Base-by-base conservation (phyloP, 768 basidiomycete genomes). In the Tulasnella sp. region DNA sequence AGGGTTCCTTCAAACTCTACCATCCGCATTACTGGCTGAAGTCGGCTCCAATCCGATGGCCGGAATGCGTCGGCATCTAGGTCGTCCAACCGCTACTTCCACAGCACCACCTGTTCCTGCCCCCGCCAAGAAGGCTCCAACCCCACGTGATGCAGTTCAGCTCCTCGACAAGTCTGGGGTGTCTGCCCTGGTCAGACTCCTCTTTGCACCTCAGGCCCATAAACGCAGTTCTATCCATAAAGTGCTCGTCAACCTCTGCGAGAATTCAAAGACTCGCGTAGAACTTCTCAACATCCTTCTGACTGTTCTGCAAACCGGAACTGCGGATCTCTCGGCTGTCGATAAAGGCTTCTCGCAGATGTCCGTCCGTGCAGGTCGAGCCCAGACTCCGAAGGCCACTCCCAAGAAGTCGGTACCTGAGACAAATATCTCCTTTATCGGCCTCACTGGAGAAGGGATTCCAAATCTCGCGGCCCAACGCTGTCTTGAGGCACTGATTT, bases 191-290 rank as follows among this genome's bases (percentile, higher is more conserved):
- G 90, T 98, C 54, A 90, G 96, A 72, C 88, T 99, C 9, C 87
- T 99, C 29, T 99, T 99, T 87, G 97, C 95, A 87, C 97, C 97
- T 4, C 94, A 97, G 79, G 91, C 95, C 29, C 85, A 94, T 77
- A 90, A 90, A 84, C 96, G 94, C 84, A 91, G 88, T 70, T 83
- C 93, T 31, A 86, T 99, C 15, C 93, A 94, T 82, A 93, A 91
- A 81, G 91, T 97, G 1, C 89, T 99, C 42, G 91, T 94, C 78
- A 97, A 99, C 81, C 86, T 99, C 9, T 99, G 96, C 84, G 96
- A 99, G 84, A 99, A 99, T 81, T 85, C 89, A 2, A 93, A 92
- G 81, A 96, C 97, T 0, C 88, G 97, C 25, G 90, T 89, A 6
- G 97, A 99, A 79, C 86, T 99, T 31, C 93, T 99, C 86, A 97